These are phyloP conservation scores for Cunninghamia lanceolata DNA, from an alignment of 75 land plant genomes.

Conservation along the genomic window DNA sequence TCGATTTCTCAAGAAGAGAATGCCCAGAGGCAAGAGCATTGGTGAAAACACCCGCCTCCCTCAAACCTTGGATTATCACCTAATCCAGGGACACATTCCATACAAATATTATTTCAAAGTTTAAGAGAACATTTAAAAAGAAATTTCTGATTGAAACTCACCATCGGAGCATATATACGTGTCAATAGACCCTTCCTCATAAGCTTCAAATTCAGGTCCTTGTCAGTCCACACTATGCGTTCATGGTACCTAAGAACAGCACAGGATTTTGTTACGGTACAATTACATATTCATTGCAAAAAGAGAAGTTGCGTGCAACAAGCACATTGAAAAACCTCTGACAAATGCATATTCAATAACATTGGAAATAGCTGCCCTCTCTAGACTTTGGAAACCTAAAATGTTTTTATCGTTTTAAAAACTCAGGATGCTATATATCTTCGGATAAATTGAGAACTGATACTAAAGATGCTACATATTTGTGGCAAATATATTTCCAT, in stretches of 20 bases:
- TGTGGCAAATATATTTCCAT: neutral
- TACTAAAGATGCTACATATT: neutral
- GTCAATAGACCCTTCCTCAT: too few relatives aligned
- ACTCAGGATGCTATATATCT: neutral
- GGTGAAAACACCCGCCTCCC: constrained; percentile 37
- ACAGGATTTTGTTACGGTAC: neutral
- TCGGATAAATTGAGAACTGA: neutral
- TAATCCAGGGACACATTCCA: constrained; percentile 4
- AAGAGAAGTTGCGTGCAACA: neutral
- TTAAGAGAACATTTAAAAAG: neutral
- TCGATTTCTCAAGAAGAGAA: too few relatives aligned
- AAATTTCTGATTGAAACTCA: constrained; percentile 12
- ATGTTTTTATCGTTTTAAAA: neutral
- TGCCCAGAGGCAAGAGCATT: constrained; percentile 29
- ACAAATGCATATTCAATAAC: neutral
- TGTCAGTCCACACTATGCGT: constrained; percentile 89
- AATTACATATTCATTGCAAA: neutral
- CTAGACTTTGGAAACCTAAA: neutral
- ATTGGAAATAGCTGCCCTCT: neutral
- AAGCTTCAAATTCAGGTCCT: constrained; percentile 67
- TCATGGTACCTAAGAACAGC: constrained; percentile 67
- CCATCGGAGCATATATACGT: constrained; percentile 91
- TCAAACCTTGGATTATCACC: constrained; percentile 46
- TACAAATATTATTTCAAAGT: neutral
- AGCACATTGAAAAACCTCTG: neutral